Base-by-base conservation (phyloP, 352 stramenopile species). In the Phytophthora hibernalis region DNA sequence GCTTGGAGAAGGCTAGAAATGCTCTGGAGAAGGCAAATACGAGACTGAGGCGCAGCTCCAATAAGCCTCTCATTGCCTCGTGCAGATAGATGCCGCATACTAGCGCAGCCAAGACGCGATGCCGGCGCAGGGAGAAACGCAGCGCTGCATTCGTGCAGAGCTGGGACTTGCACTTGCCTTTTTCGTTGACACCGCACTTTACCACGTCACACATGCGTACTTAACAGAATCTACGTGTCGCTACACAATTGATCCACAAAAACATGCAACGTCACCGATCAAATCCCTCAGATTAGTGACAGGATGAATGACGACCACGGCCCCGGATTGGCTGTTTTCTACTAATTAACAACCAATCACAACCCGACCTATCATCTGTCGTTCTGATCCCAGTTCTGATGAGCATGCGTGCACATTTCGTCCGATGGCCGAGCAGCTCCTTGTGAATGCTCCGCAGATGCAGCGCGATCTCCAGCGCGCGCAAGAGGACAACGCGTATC, bases 401-500 rank as follows among this genome's bases (percentile, higher is more conserved):
- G 44, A 69, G 61, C 48, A 70, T 70, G 56, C 61, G 35, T 56
- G 18, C 35, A 52, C 37, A 43, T 43, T 38, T 16, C n/a, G n/a
- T n/a, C n/a, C n/a, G n/a, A n/a, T n/a, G n/a, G n/a, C n/a, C n/a
- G n/a, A n/a, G n/a, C n/a, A n/a, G n/a, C n/a, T n/a, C n/a, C n/a
- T n/a, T n/a, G n/a, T n/a, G n/a, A n/a, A n/a, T n/a, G n/a, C n/a
- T n/a, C n/a, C 1, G 15, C 37, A 43, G 20, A 43, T 43, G 37
- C 37, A 31, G 26, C 26, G 26, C 26, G 26, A 31, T 31, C 5
- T 31, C 26, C 26, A 31, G 26, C 26, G 26, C 1, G 26, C 61
- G 15, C 61, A 49, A 18, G 54, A 66, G 26, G 73, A 81, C 54
- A 78, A 78, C 54, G 54, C 65, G 54, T 69, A 72, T 62, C 53